Percentiles rank a stretch among this genome's conserved stretches.
Conservation (phyloP, 148 eudicot species). For the Persicaria tinctoria region DNA sequence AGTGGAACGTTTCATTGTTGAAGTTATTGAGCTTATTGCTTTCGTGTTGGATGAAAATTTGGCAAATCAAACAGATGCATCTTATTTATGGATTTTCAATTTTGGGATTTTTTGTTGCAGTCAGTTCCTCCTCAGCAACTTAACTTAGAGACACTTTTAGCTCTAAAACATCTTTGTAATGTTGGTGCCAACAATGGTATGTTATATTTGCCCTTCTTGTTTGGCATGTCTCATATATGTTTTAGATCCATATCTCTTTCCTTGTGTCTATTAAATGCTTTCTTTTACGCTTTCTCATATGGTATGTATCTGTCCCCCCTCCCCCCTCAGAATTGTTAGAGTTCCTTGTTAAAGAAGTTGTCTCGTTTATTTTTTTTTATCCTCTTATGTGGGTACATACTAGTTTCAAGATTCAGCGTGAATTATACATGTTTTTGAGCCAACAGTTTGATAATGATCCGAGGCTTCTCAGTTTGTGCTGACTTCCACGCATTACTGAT, state of each 20-base stretch:
- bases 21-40: constrained; percentile 91
- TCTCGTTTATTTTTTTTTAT: constrained; percentile 74
- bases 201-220: background rate
- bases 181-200: constrained; percentile 79
- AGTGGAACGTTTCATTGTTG: constrained; percentile 69
- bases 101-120: constrained; percentile 75
- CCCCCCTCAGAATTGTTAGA: constrained; percentile 64
- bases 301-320: background rate
- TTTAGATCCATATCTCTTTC: background rate
- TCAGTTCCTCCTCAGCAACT: constrained; percentile 78
- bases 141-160: constrained; percentile 85
- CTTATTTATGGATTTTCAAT: constrained; percentile 84
- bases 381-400: constrained; percentile 87
- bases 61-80: constrained; percentile 75
- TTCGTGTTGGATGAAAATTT: constrained; percentile 88
- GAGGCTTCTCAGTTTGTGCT: constrained; percentile 73
- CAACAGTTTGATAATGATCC: constrained; percentile 97
- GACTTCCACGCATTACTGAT: constrained; percentile 87
- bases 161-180: constrained; percentile 74
- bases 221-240: background rate
- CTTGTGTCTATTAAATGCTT: background rate
- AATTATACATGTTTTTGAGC: constrained; percentile 89
- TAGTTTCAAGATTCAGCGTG: constrained; percentile 84
- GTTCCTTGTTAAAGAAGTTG: constrained; percentile 75
- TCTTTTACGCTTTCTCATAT: constrained; percentile 15